Conservation (phyloP, 257 asterid species). For the Solanum chiquidenum region DNA sequence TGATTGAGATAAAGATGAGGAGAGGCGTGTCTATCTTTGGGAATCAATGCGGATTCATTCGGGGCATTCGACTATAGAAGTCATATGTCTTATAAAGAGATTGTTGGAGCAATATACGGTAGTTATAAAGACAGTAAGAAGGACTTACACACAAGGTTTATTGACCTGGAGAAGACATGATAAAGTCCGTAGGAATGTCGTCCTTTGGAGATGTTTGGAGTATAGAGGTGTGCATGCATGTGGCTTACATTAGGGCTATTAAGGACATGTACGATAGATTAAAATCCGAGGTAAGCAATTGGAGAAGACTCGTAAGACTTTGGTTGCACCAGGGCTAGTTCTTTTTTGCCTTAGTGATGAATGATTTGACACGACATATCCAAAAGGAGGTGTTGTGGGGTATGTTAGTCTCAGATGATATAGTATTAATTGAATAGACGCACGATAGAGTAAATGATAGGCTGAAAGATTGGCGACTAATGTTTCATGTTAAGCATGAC, state of each 20-base stretch:
- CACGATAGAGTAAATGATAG: background rate
- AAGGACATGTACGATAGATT: background rate
- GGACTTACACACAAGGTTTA: background rate
- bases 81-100: background rate
- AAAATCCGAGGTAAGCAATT: background rate
- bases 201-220: background rate
- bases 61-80: rapidly evolving
- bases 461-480: background rate
- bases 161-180: background rate
- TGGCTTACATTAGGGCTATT: background rate
- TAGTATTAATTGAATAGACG: background rate
- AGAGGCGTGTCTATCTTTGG: background rate
- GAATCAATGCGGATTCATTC: rapidly evolving
- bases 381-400: too few species aligned
- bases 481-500: background rate
- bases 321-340: background rate
- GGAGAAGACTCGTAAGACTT: background rate
- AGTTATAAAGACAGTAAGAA: background rate
- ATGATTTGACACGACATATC: background rate
- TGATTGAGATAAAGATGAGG: background rate
- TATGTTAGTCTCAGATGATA: background rate
- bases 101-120: background rate
- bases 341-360: too few species aligned
- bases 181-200: background rate
- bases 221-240: background rate